Evolutionary conservation across 2,329 filamentous ascomycete genomes (phyloP).

Genomic region (Elsinoe australis): DNA sequence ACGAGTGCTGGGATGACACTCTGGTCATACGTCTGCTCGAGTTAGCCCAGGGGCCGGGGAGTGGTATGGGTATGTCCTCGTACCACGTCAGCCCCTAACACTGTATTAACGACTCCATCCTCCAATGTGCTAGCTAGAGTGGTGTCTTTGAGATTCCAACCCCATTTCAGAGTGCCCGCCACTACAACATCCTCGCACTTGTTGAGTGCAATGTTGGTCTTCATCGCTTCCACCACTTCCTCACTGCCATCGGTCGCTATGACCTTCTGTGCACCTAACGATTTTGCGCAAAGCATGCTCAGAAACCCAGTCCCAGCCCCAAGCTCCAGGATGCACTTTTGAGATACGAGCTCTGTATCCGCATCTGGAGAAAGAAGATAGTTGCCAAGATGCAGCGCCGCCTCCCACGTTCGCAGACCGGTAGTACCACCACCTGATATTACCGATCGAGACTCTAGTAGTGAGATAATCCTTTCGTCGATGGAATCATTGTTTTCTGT

Average conservation of each 20-base stretch:
- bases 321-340: slow-evolving; percentile 60
- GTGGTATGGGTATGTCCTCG: slow-evolving; percentile 24
- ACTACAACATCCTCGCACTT: slow-evolving; percentile 45
- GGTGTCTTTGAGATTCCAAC: slow-evolving; percentile 50
- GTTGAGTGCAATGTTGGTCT: slow-evolving; percentile 63
- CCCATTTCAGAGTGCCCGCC: slow-evolving; percentile 57
- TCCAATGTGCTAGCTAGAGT: slow-evolving; percentile 47
- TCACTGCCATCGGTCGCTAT: slow-evolving; percentile 68
- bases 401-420: slow-evolving; percentile 74
- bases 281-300: slow-evolving; percentile 64
- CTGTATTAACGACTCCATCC: slow-evolving; percentile 48
- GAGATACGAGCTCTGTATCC: slow-evolving; percentile 37
- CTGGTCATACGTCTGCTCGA: slow-evolving; percentile 58
- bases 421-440: slow-evolving; percentile 67
- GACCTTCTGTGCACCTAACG: slow-evolving; percentile 52
- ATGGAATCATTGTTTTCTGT: slow-evolving; percentile 20
- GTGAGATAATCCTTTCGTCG: slow-evolving; percentile 42
- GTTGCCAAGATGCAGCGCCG: slow-evolving; percentile 63
- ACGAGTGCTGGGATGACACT: slow-evolving; percentile 56
- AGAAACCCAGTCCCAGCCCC: slow-evolving; percentile 71
- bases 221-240: slow-evolving; percentile 60
- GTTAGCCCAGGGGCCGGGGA: background rate
- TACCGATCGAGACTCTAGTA: slow-evolving; percentile 61
- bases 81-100: slow-evolving; percentile 67
- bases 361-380: slow-evolving; percentile 49